phyloP scores from a whole-genome alignment of 805 yeast species.

The Cyberlindnera meyerae region DNA sequence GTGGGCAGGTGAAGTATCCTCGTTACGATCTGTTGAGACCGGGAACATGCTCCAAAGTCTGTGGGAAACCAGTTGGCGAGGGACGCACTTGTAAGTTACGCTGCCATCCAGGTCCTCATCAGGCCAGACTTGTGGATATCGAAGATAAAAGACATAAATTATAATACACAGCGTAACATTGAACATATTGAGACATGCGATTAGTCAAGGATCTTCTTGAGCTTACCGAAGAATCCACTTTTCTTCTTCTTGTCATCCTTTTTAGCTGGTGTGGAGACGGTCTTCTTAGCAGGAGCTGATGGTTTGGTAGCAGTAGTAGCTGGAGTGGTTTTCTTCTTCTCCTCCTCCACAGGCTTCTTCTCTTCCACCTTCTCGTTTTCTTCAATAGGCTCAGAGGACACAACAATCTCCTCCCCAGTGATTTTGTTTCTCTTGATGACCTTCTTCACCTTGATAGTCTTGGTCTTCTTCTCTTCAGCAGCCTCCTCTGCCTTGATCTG shows the following conservation, averaged over 20 bases:
- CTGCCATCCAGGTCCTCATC: too few relatives aligned
- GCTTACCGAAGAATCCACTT: slow-evolving; percentile 20
- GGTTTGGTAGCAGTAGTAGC: slow-evolving; percentile 3
- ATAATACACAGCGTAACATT: not conserved
- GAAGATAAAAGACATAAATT: not conserved
- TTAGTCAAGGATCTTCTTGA: slow-evolving; percentile 19
- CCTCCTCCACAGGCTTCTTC: slow-evolving; percentile 18
- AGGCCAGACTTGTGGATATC: too few relatives aligned
- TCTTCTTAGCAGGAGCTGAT: slow-evolving; percentile 1
- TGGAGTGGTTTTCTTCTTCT: slow-evolving; percentile 5
- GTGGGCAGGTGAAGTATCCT: too few relatives aligned
- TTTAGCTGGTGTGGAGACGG: slow-evolving; percentile 9
- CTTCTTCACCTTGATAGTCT: slow-evolving; percentile 33
- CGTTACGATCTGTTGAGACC: too few relatives aligned
- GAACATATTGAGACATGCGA: too few relatives aligned
- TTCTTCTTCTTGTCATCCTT: slow-evolving; percentile 24
- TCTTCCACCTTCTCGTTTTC: slow-evolving; percentile 22
- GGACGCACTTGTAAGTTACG: too few relatives aligned
- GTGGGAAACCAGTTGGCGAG: too few relatives aligned
- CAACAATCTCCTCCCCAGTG: slow-evolving; percentile 36
- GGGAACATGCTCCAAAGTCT: too few relatives aligned
- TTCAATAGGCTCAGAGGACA: slow-evolving; percentile 28
- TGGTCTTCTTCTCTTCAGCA: slow-evolving; percentile 20
- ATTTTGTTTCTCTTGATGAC: slow-evolving; percentile 34
- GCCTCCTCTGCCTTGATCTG: slow-evolving; percentile 27